A percentile compares a stretch with the other conserved stretches of the same genome.
phyloP scores from a whole-genome alignment of 108 stramenopile genomes.

The Cyclostephanos invisitatus region DNA sequence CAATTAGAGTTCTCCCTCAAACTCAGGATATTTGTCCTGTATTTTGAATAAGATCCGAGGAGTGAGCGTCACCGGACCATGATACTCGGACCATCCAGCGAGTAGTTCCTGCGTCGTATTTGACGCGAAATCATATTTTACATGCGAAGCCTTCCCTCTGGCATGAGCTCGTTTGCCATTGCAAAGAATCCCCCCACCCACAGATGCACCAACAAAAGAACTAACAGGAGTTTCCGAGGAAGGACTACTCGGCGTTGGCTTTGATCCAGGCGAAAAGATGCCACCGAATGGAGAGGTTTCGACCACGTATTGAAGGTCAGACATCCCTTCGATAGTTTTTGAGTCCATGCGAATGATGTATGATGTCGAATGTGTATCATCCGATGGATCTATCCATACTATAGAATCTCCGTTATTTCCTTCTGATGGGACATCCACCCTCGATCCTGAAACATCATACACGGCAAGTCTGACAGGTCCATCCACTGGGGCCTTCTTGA shows the following conservation, averaged over 20 bases:
- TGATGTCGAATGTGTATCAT: neutral
- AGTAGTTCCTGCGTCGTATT: constrained; percentile 12
- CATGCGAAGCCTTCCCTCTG: constrained; percentile 24
- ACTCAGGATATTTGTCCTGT: neutral
- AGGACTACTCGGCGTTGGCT: neutral
- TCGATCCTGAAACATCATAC: constrained; percentile 8
- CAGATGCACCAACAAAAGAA: constrained; percentile 25
- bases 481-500: constrained; percentile 8
- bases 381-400: constrained; percentile 35
- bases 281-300: constrained; percentile 30
- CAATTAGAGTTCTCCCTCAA: constrained; percentile 21
- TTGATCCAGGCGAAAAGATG: neutral
- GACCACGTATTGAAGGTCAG: constrained; percentile 47
- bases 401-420: constrained; percentile 14
- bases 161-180: constrained; percentile 39
- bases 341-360: constrained; percentile 37
- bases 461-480: constrained; percentile 30
- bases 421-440: constrained; percentile 5
- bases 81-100: constrained; percentile 37
- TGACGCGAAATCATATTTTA: constrained; percentile 25
- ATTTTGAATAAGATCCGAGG: constrained; percentile 40
- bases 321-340: constrained; percentile 14
- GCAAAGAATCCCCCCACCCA: constrained; percentile 36
- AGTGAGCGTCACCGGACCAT: constrained; percentile 39
- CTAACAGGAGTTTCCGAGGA: neutral